Percentiles rank a stretch among this genome's conserved stretches.
Evolutionary conservation across 2,329 filamentous ascomycete genomes (phyloP).

Genomic region (Curvularia sp.): DNA sequence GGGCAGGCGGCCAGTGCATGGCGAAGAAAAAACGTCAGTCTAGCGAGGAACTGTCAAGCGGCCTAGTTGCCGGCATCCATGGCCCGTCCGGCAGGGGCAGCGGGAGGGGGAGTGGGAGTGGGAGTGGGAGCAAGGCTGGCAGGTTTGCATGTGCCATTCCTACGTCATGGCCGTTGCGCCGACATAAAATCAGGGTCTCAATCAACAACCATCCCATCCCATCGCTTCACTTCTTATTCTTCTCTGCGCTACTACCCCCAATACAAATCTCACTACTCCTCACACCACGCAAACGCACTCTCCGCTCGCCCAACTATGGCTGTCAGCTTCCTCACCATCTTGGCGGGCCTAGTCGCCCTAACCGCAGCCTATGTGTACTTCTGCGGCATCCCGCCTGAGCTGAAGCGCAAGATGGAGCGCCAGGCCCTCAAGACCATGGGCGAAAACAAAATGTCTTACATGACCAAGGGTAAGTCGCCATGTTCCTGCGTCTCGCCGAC

Average conservation of each 20-base stretch:
- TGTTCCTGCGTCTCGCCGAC: neutral
- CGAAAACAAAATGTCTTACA: conserved; percentile 58
- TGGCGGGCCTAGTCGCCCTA: conserved; percentile 39
- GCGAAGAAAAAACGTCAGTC: conserved; percentile 1
- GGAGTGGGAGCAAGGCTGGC: conserved; percentile 12
- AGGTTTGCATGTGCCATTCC: conserved; percentile 19
- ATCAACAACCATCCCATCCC: conserved; percentile 12
- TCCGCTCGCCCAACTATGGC: conserved; percentile 30
- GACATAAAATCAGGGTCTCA: conserved; percentile 22
- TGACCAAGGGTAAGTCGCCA: conserved; percentile 45
- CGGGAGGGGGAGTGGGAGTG: neutral
- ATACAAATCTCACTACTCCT: conserved; percentile 4
- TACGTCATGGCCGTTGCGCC: conserved; percentile 27
- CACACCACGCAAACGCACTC: conserved; percentile 6
- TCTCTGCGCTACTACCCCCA: conserved; percentile 7
- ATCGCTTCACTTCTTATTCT: conserved; percentile 5
- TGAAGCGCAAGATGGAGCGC: conserved; percentile 56
- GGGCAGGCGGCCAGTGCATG: neutral
- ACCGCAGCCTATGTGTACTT: conserved; percentile 54
- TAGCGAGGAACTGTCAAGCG: conserved; percentile 2
- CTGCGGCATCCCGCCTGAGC: conserved; percentile 57
- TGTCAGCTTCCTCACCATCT: conserved; percentile 39
- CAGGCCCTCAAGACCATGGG: conserved; percentile 60
- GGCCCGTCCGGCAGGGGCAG: conserved; percentile 5
- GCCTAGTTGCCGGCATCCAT: conserved; percentile 2